These are phyloP conservation scores for Vigna unguiculata DNA, from an alignment of 306 rosid genomes.

Conservation along the genomic window DNA sequence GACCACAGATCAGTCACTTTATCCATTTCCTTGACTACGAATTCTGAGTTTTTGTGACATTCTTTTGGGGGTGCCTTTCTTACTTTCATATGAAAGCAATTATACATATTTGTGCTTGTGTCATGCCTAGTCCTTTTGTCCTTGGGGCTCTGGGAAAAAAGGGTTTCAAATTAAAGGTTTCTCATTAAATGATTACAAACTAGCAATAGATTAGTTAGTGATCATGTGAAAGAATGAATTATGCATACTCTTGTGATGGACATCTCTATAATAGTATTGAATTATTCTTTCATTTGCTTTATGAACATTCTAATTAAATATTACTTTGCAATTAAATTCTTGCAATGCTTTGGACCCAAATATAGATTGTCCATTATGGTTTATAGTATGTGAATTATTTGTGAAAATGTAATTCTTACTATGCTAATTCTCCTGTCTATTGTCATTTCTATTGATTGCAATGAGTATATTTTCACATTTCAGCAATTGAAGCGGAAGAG, in stretches of 20 bases:
- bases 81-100: conserved; percentile 4
- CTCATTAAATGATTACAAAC: not conserved
- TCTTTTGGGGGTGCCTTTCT: conserved; percentile 1
- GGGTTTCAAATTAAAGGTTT: conserved; percentile 5
- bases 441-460: conserved; percentile 23
- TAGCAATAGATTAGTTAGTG: not conserved
- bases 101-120: not conserved
- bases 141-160: not conserved
- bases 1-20: not conserved
- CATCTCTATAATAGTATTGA: conserved; percentile 8
- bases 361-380: conserved; percentile 10
- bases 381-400: conserved; percentile 14
- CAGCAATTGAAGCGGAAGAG: conserved; percentile 85
- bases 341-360: conserved; percentile 34
- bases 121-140: not conserved
- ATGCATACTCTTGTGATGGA: conserved; percentile 21
- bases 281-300: not conserved
- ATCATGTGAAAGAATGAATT: not conserved
- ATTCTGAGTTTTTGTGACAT: not conserved
- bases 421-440: conserved; percentile 32
- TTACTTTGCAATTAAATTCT: conserved; percentile 3
- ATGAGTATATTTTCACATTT: conserved; percentile 37
- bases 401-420: conserved; percentile 13
- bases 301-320: conserved; percentile 23
- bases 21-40: not conserved